These are phyloP conservation scores for Pilatotrama ljubarskyi DNA, from an alignment of 768 basidiomycete genomes.

Conservation along the genomic window DNA sequence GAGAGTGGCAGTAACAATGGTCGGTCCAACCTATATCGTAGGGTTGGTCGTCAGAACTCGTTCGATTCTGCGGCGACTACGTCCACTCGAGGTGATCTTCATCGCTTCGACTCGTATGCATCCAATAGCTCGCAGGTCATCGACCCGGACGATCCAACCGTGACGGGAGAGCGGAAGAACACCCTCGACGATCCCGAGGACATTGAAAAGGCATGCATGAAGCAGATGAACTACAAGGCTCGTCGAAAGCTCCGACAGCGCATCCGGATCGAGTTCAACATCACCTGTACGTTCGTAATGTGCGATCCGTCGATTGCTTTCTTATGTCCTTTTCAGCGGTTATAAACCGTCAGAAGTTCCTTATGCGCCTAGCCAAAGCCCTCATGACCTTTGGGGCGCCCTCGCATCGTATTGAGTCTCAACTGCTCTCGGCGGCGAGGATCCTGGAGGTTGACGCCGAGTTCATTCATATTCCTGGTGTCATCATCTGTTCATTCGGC, in stretches of 20 bases:
- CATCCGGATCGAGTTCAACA: conserved; percentile 72
- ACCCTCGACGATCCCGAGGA: conserved; percentile 61
- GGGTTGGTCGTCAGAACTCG: conserved; percentile 7
- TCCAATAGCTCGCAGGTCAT: conserved; percentile 50
- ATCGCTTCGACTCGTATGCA: conserved; percentile 45
- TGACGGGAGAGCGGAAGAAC: conserved; percentile 55
- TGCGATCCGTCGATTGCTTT: too few species aligned
- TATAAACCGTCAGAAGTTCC: conserved; percentile 78
- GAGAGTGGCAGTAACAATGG: conserved; percentile 8
- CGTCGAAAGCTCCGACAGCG: conserved; percentile 66
- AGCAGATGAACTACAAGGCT: conserved; percentile 65
- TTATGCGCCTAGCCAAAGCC: conserved; percentile 81
- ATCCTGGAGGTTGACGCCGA: conserved; percentile 91
- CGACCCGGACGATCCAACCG: conserved; percentile 72
- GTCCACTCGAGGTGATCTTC: conserved; percentile 11
- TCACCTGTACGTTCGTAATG: conserved; percentile 52
- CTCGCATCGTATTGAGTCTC: conserved; percentile 91
- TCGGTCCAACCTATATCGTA: conserved; percentile 10
- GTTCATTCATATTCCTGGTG: conserved; percentile 81
- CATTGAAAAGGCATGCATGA: conserved; percentile 58
- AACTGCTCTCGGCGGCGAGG: conserved; percentile 82
- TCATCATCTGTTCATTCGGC: conserved; percentile 87
- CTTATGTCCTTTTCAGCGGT: conserved; percentile 52
- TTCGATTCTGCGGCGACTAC: conserved; percentile 25
- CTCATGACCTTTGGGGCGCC: conserved; percentile 93